These are phyloP conservation scores for Phytophthora hybrid DNA, from an alignment of 352 stramenopile genomes.

Conservation along the genomic window DNA sequence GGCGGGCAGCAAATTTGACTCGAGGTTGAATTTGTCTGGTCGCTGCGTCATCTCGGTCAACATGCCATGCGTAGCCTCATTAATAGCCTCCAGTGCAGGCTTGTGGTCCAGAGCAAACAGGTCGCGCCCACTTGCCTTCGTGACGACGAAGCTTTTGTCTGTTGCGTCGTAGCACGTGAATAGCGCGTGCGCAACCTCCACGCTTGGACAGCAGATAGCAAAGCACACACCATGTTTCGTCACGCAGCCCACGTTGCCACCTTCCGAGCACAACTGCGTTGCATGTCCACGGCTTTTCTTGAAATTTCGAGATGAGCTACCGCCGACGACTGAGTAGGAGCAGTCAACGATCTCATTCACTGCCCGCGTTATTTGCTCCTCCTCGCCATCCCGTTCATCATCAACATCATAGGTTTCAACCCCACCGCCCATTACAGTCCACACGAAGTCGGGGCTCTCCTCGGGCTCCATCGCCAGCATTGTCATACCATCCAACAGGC, in stretches of 20 bases:
- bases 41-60: constrained; percentile 69
- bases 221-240: constrained; percentile 78
- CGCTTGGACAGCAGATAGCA: constrained; percentile 80
- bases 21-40: constrained; percentile 71
- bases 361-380: constrained; percentile 71
- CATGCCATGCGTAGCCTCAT: constrained; percentile 80
- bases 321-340: constrained; percentile 69
- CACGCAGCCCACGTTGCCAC: constrained; percentile 63
- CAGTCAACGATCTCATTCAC: constrained; percentile 84
- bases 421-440: constrained; percentile 59
- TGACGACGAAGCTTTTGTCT: constrained; percentile 73
- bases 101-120: constrained; percentile 75
- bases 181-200: constrained; percentile 78
- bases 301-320: constrained; percentile 51
- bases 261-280: constrained; percentile 85
- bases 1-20: constrained; percentile 68
- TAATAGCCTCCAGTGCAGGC: constrained; percentile 73
- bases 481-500: constrained; percentile 69
- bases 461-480: constrained; percentile 80
- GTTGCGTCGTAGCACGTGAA: constrained; percentile 89
- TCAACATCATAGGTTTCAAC: constrained; percentile 55
- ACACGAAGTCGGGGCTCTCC: constrained; percentile 84
- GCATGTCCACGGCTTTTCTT: constrained; percentile 38
- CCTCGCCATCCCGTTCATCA: constrained; percentile 57
- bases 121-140: constrained; percentile 68